Conservation (phyloP, 371 early-diverging fungal genomes). For the Mortierella sp. region DNA sequence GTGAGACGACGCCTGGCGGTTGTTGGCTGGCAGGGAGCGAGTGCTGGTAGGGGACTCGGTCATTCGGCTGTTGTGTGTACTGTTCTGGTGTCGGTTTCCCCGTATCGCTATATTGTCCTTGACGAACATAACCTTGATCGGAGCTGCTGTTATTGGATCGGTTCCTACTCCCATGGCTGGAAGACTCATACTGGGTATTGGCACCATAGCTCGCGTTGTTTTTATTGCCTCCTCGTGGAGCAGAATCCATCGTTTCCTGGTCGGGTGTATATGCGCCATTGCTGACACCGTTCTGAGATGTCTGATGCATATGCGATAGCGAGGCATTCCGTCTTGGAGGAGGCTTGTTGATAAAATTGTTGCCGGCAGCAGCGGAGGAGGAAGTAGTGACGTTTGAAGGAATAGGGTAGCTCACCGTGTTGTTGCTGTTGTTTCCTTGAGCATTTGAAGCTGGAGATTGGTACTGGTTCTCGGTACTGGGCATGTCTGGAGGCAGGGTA, state of each 20-base stretch:
- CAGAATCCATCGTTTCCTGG: slow-evolving; percentile 13
- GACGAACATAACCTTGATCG: slow-evolving; percentile 17
- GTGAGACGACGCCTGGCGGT: slow-evolving; percentile 36
- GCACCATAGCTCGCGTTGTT: background rate
- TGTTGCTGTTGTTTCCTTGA: background rate
- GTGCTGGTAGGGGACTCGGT: slow-evolving; percentile 50
- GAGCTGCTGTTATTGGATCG: slow-evolving; percentile 18
- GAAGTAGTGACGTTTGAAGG: slow-evolving; percentile 2
- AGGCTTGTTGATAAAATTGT: background rate
- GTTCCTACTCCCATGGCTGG: slow-evolving; percentile 9
- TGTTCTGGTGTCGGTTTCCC: no score
- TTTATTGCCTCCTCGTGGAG: slow-evolving; percentile 9
- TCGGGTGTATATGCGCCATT: slow-evolving; percentile 7
- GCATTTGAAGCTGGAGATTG: background rate
- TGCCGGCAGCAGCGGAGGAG: slow-evolving; percentile 1
- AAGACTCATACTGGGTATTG: slow-evolving; percentile 17
- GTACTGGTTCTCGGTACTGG: slow-evolving; percentile 7
- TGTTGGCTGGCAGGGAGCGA: slow-evolving; percentile 50
- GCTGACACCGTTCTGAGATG: slow-evolving; percentile 9
- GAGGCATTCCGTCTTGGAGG: slow-evolving; percentile 38
- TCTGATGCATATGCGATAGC: slow-evolving; percentile 32
- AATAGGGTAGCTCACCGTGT: background rate
- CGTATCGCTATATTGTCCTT: background rate
- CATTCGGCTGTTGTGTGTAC: slow-evolving; percentile 1
- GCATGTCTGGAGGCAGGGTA: slow-evolving; percentile 21